Conservation (phyloP, 257 asterid genomes). For the Osmanthus fragrans region DNA sequence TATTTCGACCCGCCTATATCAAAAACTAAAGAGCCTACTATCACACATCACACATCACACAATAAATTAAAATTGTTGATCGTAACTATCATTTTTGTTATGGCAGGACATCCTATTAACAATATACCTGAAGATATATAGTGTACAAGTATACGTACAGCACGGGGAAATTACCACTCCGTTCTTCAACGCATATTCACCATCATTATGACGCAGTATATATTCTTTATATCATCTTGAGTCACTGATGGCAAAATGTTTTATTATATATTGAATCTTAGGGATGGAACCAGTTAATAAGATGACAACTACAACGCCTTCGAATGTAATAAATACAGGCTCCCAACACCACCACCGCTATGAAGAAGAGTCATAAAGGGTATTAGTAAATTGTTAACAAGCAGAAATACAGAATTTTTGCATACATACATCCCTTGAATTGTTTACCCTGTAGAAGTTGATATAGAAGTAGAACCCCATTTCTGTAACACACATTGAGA, state of each 20-base stretch:
- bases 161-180: background rate
- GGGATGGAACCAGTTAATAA: background rate
- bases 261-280: background rate
- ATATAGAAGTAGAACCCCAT: background rate
- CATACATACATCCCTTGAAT: background rate
- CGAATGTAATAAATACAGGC: background rate
- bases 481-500: background rate
- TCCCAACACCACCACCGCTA: background rate
- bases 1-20: background rate
- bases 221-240: too few relatives aligned
- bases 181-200: background rate
- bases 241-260: background rate
- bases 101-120: background rate
- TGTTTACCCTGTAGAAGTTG: background rate
- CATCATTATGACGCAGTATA: background rate
- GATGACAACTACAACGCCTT: background rate
- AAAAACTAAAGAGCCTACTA: background rate
- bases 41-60: too few relatives aligned
- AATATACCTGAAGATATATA: background rate
- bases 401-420: background rate
- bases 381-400: background rate
- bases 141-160: background rate
- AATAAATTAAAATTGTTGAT: too few relatives aligned
- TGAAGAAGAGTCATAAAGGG: background rate
- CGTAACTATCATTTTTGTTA: background rate